Percentiles rank a stretch among this genome's conserved stretches.
phyloP scores from a whole-genome alignment of 495 filamentous ascomycete species.

The Jackrogersella minutella region DNA sequence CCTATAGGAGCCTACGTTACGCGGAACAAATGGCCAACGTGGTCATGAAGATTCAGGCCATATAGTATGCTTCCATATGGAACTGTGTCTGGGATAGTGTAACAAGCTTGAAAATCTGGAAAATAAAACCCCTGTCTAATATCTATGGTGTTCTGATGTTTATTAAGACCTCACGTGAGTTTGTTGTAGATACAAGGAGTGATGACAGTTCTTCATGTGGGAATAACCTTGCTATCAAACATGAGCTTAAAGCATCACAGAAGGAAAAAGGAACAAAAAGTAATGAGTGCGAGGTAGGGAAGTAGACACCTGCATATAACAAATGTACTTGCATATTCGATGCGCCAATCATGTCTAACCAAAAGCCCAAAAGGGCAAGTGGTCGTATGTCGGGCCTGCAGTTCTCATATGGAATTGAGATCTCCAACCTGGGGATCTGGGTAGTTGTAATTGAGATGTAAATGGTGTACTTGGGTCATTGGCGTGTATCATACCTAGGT shows the following conservation, averaged over 20 bases:
- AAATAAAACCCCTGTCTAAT: not conserved
- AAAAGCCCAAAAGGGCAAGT: slow-evolving; percentile 36
- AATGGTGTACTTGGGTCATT: not conserved
- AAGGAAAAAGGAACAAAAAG: not conserved
- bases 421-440: slow-evolving; percentile 9
- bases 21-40: not conserved
- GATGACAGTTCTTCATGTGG: too few species aligned
- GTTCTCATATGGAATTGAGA: slow-evolving; percentile 1
- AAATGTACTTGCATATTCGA: slow-evolving; percentile 27
- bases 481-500: not conserved
- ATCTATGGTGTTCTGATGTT: too few species aligned
- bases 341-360: slow-evolving; percentile 28
- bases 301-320: slow-evolving; percentile 2
- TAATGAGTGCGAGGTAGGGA: not conserved
- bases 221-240: not conserved
- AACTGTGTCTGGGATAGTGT: not conserved
- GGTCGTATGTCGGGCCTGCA: slow-evolving; percentile 4
- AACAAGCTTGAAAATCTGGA: not conserved
- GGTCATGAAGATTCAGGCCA: not conserved
- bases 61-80: not conserved
- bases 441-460: not conserved
- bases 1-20: not conserved
- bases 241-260: too few species aligned
- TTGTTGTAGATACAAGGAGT: too few species aligned
- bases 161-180: not conserved